These are phyloP conservation scores for Amoebophrya sp. DNA, from an alignment of 169 alveolate species.

Conservation along the genomic window DNA sequence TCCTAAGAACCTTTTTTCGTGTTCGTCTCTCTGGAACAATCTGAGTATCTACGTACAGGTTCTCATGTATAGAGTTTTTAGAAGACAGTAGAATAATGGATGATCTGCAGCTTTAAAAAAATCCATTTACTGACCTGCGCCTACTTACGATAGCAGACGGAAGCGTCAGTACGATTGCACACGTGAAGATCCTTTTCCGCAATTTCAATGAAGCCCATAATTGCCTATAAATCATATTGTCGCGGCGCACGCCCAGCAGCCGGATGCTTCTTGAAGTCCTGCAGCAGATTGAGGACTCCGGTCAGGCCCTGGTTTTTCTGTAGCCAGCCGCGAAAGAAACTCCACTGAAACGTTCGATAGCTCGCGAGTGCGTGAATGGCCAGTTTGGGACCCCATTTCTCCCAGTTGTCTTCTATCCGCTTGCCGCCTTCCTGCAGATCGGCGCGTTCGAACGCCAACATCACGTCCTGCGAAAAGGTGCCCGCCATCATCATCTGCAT, in stretches of 20 bases:
- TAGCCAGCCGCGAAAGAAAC: background rate
- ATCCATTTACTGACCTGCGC: background rate
- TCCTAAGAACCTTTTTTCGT: background rate
- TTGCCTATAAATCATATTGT: background rate
- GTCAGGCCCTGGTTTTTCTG: background rate
- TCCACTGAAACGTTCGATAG: background rate
- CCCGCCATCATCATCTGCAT: background rate
- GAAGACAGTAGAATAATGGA: background rate
- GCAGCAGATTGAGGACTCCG: background rate
- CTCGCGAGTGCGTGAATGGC: background rate
- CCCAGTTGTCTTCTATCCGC: background rate
- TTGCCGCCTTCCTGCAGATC: background rate
- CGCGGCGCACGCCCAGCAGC: background rate
- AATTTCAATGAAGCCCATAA: background rate
- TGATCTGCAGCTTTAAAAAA: background rate
- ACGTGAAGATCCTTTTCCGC: background rate
- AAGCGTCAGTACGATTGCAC: too few relatives aligned
- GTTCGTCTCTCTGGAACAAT: background rate
- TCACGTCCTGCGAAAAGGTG: background rate
- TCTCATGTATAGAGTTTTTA: background rate
- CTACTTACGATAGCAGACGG: too few relatives aligned
- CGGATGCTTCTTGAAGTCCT: background rate
- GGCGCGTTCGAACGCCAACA: background rate
- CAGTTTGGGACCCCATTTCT: background rate
- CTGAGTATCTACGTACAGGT: background rate